Conservation (phyloP, 2,329 filamentous ascomycete genomes). For the Colletotrichum aenigma region DNA sequence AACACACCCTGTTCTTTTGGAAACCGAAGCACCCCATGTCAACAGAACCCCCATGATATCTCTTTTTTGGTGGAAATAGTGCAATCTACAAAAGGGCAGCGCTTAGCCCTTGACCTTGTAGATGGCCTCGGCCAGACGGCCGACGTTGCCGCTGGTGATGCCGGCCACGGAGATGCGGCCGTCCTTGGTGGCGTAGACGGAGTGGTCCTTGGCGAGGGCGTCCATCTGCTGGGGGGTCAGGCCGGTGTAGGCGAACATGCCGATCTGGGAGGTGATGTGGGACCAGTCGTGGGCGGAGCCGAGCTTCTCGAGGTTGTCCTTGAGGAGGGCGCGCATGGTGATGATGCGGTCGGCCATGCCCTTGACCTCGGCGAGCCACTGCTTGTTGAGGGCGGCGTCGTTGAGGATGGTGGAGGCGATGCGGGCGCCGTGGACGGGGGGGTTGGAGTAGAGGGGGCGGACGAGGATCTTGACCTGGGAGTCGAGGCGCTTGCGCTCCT, state of each 20-base stretch:
- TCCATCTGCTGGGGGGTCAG: constrained; percentile 92
- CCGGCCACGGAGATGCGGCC: constrained; percentile 86
- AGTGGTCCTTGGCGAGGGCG: constrained; percentile 89
- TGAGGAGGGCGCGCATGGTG: constrained; percentile 92
- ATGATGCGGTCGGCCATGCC: constrained; percentile 99
- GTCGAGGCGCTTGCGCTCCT: constrained; percentile 95
- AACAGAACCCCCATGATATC: constrained; percentile 3
- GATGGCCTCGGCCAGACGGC: constrained; percentile 81
- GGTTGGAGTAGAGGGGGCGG: constrained; percentile 97
- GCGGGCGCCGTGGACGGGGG: constrained; percentile 93
- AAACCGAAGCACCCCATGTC: background rate
- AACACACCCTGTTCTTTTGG: constrained; percentile 1
- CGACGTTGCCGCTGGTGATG: constrained; percentile 80
- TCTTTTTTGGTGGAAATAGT: background rate
- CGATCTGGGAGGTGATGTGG: constrained; percentile 98
- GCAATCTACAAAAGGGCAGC: background rate
- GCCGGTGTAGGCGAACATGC: constrained; percentile 99
- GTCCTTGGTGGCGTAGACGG: constrained; percentile 95
- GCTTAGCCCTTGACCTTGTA: constrained; percentile 77
- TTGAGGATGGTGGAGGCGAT: constrained; percentile 93
- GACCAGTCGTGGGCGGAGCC: constrained; percentile 98
- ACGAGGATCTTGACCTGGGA: constrained; percentile 99
- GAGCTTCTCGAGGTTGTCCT: constrained; percentile 92
- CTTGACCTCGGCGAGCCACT: constrained; percentile 98
- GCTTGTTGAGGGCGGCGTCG: constrained; percentile 80